Evolutionary conservation across 2,329 filamentous ascomycete genomes (phyloP).

Genomic region (Dryadomyces quercus-mongolicae): DNA sequence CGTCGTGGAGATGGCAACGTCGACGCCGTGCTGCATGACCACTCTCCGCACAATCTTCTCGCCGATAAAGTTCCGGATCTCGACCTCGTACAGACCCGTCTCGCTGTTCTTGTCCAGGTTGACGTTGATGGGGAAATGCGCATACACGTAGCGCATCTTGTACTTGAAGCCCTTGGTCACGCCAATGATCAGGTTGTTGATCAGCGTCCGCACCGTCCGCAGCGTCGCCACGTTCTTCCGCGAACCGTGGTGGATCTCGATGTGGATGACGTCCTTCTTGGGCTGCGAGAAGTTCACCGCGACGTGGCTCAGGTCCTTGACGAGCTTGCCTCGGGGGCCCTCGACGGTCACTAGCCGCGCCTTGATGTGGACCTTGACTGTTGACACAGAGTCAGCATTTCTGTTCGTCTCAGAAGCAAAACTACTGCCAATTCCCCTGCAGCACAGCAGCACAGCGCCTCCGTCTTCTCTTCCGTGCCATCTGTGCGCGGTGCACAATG

Average conservation of each 20-base stretch:
- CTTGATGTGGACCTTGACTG: constrained; percentile 98
- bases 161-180: constrained; percentile 99
- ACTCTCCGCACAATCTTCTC: constrained; percentile 98
- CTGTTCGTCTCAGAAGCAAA: too few relatives aligned
- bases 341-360: constrained; percentile 93
- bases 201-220: constrained; percentile 93
- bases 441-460: too few relatives aligned
- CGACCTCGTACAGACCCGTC: constrained; percentile 77
- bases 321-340: constrained; percentile 93
- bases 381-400: constrained; percentile 22
- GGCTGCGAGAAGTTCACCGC: constrained; percentile 90
- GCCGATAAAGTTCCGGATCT: constrained; percentile 99
- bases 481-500: not conserved
- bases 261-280: constrained; percentile 77
- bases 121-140: constrained; percentile 99
- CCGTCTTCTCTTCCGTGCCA: too few relatives aligned
- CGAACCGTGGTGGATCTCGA: constrained; percentile 96
- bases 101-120: constrained; percentile 95
- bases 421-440: too few relatives aligned
- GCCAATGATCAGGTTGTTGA: constrained; percentile 97
- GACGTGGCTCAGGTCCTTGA: constrained; percentile 93
- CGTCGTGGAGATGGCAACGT: constrained; percentile 78
- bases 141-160: constrained; percentile 99
- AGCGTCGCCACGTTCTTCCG: constrained; percentile 98
- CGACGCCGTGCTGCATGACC: constrained; percentile 78